A percentile compares a stretch with the other conserved stretches of the same genome.
Evolutionary conservation across 495 filamentous ascomycete genomes (phyloP).

Genomic region (Neurospora pannonica): DNA sequence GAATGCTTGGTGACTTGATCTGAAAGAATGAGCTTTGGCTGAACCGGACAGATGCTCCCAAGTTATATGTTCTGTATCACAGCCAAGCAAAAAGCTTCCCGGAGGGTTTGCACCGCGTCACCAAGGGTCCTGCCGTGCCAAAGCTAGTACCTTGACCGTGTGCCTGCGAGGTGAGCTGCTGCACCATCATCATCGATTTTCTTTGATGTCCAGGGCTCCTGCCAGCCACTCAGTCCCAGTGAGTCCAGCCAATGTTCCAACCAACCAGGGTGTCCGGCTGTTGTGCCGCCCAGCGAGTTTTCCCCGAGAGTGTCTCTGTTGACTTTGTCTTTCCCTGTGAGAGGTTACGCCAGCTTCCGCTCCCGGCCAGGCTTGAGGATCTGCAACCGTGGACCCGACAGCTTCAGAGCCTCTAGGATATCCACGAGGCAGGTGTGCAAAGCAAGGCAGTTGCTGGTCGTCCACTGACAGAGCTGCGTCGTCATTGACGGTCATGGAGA

Average conservation of each 20-base stretch:
- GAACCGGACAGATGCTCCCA: background rate
- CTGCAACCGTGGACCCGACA: background rate
- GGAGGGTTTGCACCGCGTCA: background rate
- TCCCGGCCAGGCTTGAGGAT: background rate
- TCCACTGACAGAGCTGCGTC: background rate
- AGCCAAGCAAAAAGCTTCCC: background rate
- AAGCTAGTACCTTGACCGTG: background rate
- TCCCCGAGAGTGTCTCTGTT: background rate
- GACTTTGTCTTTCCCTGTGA: background rate
- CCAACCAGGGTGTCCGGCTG: background rate
- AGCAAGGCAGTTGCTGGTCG: background rate
- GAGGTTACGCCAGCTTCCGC: background rate
- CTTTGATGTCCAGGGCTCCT: background rate
- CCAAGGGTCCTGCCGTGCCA: background rate
- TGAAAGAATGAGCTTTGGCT: background rate
- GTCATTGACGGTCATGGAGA: background rate
- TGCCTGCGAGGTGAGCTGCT: background rate
- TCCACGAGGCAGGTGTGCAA: background rate
- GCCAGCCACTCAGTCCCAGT: background rate
- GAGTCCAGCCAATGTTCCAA: background rate
- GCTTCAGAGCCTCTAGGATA: background rate
- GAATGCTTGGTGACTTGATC: background rate
- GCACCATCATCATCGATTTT: background rate
- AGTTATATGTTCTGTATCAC: background rate
- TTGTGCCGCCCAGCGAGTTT: background rate